Evolutionary conservation across 106 monocot species (phyloP).

Genomic region (Allium sativum): DNA sequence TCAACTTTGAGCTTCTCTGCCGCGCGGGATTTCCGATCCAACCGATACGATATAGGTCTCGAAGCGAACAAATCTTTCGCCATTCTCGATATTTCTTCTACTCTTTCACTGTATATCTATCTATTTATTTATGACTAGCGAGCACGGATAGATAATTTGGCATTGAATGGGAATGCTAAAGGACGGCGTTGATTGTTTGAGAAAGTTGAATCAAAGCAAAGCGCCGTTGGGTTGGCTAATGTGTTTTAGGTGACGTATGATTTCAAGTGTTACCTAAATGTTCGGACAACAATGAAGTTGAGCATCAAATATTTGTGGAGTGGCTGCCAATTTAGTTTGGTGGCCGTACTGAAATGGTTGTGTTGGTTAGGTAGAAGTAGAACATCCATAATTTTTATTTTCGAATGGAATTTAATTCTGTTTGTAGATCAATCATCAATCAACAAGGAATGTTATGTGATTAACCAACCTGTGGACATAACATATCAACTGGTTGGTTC

Average conservation of each 20-base stretch:
- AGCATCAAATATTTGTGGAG: neutral
- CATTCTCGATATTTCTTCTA: neutral
- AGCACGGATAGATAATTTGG: neutral
- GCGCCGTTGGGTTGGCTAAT: neutral
- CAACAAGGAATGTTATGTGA: no score
- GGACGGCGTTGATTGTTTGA: neutral
- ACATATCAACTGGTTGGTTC: no score
- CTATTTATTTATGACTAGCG: neutral
- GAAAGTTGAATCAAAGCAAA: neutral
- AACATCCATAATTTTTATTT: no score
- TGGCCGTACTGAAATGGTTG: neutral
- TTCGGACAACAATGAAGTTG: neutral
- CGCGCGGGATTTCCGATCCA: slow-evolving; percentile 45
- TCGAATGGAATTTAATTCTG: no score
- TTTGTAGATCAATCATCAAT: no score
- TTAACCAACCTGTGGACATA: no score
- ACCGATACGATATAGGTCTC: slow-evolving; percentile 37
- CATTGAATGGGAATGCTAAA: neutral
- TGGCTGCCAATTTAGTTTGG: neutral
- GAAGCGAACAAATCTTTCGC: slow-evolving; percentile 15
- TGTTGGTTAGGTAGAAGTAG: no score
- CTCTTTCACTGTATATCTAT: neutral
- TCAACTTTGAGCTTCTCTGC: slow-evolving; percentile 35
- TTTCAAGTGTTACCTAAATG: neutral
- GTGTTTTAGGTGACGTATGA: neutral